Evolutionary conservation across 768 basidiomycete species (phyloP).

Genomic region (Pilatotrama ljubarskyi): DNA sequence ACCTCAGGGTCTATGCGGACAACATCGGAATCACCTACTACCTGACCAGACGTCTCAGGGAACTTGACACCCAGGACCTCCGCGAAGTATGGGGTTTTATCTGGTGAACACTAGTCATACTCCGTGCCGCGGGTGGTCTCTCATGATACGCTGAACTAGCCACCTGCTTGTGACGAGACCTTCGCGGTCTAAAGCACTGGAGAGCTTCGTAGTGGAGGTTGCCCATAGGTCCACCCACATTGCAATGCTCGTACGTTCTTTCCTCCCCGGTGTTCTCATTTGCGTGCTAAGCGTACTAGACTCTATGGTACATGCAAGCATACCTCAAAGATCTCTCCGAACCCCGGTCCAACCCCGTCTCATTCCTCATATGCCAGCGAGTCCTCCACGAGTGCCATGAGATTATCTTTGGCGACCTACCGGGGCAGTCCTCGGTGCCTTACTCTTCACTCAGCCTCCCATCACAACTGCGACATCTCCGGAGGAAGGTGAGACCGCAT

Average conservation of each 20-base stretch:
- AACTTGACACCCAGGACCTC: slow-evolving; percentile 68
- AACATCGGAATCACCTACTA: slow-evolving; percentile 93
- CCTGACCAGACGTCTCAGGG: slow-evolving; percentile 70
- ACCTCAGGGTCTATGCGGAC: slow-evolving; percentile 78
- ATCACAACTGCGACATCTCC: slow-evolving; percentile 47
- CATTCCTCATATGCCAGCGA: slow-evolving; percentile 90
- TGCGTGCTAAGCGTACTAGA: slow-evolving; percentile 47
- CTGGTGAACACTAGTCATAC: slow-evolving; percentile 53
- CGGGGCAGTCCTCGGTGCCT: slow-evolving; percentile 62
- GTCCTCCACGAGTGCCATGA: slow-evolving; percentile 90
- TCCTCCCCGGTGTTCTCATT: background rate
- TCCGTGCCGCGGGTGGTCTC: slow-evolving; percentile 2
- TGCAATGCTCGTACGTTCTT: slow-evolving; percentile 84
- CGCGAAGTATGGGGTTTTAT: slow-evolving; percentile 89
- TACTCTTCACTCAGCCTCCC: slow-evolving; percentile 62
- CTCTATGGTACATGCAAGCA: slow-evolving; percentile 99
- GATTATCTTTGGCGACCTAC: slow-evolving; percentile 91
- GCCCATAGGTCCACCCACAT: slow-evolving; percentile 92
- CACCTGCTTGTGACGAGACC: slow-evolving; percentile 94
- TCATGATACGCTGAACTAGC: slow-evolving; percentile 43
- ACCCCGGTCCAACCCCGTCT: slow-evolving; percentile 59
- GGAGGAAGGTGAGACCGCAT: slow-evolving; percentile 71
- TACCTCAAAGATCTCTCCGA: slow-evolving; percentile 78
- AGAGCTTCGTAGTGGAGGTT: slow-evolving; percentile 89
- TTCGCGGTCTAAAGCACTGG: slow-evolving; percentile 87